Evolutionary conservation across 2,329 filamentous ascomycete genomes (phyloP).

Genomic region (Cytospora schulzeri): DNA sequence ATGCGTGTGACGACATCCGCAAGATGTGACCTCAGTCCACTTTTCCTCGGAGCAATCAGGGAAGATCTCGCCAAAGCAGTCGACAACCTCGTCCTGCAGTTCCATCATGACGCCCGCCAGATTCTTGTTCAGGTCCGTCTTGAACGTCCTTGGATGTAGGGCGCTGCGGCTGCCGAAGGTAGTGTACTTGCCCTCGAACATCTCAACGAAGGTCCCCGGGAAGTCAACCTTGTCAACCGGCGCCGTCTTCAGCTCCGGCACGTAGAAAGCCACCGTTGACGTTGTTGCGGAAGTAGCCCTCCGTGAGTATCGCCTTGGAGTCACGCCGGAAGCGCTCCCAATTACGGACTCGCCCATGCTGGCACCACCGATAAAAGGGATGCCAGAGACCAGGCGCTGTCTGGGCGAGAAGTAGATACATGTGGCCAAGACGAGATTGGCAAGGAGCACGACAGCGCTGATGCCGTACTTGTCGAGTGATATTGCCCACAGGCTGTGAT

Average conservation of each 20-base stretch:
- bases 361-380: no score
- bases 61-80: slow-evolving; percentile 30
- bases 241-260: slow-evolving; percentile 35
- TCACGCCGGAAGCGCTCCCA: slow-evolving; percentile 8
- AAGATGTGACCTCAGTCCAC: slow-evolving; percentile 32
- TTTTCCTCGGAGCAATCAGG: slow-evolving; percentile 30
- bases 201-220: slow-evolving; percentile 34
- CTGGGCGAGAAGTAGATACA: no score
- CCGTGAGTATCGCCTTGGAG: slow-evolving; percentile 7
- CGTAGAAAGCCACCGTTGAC: slow-evolving; percentile 29
- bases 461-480: no score
- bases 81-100: slow-evolving; percentile 32
- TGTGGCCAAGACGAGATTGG: no score
- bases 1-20: slow-evolving; percentile 32
- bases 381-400: no score
- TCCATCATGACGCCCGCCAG: slow-evolving; percentile 25
- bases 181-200: slow-evolving; percentile 39
- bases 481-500: no score
- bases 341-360: not conserved
- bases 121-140: slow-evolving; percentile 33
- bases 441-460: no score
- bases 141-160: slow-evolving; percentile 34
- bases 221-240: slow-evolving; percentile 35
- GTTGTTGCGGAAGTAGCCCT: slow-evolving; percentile 3
- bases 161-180: slow-evolving; percentile 36